A percentile compares a stretch with the other conserved stretches of the same genome.
Evolutionary conservation across 2,329 filamentous ascomycete genomes (phyloP).

Genomic region (Fusarium incarnatum): DNA sequence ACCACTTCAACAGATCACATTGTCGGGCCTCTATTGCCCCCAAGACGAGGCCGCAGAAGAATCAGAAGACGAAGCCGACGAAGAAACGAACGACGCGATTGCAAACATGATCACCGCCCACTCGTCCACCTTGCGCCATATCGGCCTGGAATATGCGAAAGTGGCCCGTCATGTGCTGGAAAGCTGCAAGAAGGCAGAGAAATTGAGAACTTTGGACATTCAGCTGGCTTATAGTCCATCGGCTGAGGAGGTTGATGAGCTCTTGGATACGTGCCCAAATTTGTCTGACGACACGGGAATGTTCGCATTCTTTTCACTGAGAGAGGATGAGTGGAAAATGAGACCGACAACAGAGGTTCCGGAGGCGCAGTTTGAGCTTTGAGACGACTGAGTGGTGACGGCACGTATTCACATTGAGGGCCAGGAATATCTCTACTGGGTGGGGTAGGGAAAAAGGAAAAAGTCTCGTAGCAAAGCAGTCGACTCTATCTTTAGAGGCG

Average conservation of each 20-base stretch:
- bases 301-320: accelerated
- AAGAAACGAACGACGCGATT: background rate
- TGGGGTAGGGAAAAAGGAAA: too few species aligned
- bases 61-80: background rate
- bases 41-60: too few species aligned
- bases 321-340: background rate
- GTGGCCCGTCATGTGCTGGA: background rate
- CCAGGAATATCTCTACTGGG: too few species aligned
- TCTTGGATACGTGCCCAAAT: background rate
- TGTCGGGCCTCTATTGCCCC: too few species aligned
- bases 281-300: background rate
- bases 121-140: background rate
- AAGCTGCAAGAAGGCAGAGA: background rate
- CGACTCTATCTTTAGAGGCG: too few species aligned
- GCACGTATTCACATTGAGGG: too few species aligned
- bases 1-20: background rate
- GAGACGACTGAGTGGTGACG: too few species aligned
- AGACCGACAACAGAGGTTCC: background rate
- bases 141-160: background rate
- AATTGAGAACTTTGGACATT: background rate
- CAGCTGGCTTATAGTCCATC: accelerated
- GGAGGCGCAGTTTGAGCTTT: too few species aligned
- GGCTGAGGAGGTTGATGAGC: background rate
- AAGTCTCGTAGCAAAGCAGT: too few species aligned
- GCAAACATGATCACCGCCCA: slow-evolving; percentile 1